Evolutionary conservation across 2,329 filamentous ascomycete species (phyloP).

Genomic region (Botrytis porri): DNA sequence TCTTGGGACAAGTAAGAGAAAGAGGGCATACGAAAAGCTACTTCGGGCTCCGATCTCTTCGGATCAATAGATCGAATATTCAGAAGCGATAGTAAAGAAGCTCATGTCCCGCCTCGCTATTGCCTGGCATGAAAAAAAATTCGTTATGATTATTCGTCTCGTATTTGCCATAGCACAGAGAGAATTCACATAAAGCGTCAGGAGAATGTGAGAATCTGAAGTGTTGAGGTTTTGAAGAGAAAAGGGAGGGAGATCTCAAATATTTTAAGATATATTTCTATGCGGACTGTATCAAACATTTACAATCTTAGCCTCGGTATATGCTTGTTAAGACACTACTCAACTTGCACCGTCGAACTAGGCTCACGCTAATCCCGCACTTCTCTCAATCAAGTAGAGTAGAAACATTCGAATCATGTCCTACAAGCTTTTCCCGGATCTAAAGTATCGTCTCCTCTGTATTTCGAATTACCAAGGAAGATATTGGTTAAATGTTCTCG

Average conservation of each 20-base stretch:
- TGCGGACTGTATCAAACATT: background rate
- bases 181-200: too few relatives aligned
- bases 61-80: background rate
- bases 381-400: background rate
- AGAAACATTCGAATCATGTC: background rate
- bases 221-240: too few relatives aligned
- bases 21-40: background rate
- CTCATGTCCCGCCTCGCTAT: too few relatives aligned
- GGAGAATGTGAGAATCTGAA: too few relatives aligned
- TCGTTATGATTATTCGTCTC: too few relatives aligned
- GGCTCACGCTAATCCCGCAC: background rate
- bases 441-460: background rate
- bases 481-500: background rate
- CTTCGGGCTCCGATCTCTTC: too few relatives aligned
- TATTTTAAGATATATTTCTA: background rate
- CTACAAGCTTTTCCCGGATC: background rate
- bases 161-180: too few relatives aligned
- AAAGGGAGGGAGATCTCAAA: too few relatives aligned
- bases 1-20: too few relatives aligned
- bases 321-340: background rate
- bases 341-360: background rate
- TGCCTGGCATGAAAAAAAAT: too few relatives aligned
- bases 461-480: background rate
- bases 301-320: background rate
- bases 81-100: background rate